Conservation (phyloP, 2,329 filamentous ascomycete species). For the Ophiostoma fasciatum region DNA sequence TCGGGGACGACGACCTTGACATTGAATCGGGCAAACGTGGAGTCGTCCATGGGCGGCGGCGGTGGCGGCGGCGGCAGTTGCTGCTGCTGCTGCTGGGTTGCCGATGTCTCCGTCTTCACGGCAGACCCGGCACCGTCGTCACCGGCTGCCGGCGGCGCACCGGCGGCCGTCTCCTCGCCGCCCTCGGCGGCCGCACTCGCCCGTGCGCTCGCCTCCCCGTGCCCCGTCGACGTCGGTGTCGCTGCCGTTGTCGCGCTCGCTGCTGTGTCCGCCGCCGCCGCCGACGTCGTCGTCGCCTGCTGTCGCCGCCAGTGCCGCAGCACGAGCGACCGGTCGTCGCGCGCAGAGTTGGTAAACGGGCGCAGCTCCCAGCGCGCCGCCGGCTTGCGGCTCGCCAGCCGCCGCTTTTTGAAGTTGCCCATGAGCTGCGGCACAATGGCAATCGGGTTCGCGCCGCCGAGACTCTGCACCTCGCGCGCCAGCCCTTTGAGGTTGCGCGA, state of each 20-base stretch:
- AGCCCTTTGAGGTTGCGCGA: slow-evolving; percentile 44
- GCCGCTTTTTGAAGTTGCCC: slow-evolving; percentile 43
- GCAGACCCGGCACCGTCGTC: too few relatives aligned
- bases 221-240: too few relatives aligned
- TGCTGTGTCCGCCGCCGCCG: not conserved
- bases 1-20: slow-evolving; percentile 61
- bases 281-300: slow-evolving; percentile 3
- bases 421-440: slow-evolving; percentile 45
- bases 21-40: slow-evolving; percentile 74
- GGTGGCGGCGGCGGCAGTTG: slow-evolving; percentile 11
- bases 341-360: slow-evolving; percentile 64
- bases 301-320: slow-evolving; percentile 65
- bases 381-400: slow-evolving; percentile 38
- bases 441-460: slow-evolving; percentile 52
- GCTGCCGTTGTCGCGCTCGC: too few relatives aligned
- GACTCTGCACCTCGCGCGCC: slow-evolving; percentile 49
- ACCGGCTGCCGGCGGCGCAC: not conserved
- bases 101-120: too few relatives aligned
- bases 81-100: not conserved
- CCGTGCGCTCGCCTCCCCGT: not conserved
- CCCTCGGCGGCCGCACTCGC: too few relatives aligned
- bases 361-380: slow-evolving; percentile 50
- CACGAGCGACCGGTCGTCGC: slow-evolving; percentile 49
- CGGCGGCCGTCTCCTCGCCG: not conserved
- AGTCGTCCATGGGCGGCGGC: slow-evolving; percentile 39